A percentile compares a stretch with the other conserved stretches of the same genome.
phyloP scores from a whole-genome alignment of 495 filamentous ascomycete genomes.

The Penicillium cosmopolitanum region DNA sequence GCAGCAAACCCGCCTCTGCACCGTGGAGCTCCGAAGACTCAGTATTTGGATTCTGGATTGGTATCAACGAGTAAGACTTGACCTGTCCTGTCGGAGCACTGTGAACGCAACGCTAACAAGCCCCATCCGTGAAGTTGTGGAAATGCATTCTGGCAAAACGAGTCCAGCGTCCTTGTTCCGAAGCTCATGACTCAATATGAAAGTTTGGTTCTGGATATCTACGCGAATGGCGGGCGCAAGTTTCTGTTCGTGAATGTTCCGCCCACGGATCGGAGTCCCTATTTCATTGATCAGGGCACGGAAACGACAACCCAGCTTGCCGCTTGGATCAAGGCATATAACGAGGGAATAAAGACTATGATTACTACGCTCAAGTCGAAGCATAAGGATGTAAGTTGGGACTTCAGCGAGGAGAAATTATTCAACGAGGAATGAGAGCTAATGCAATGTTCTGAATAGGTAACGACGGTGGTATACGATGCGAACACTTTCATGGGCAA shows the following conservation, averaged over 20 bases:
- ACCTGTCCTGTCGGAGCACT: no score
- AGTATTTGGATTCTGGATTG: slow-evolving; percentile 74
- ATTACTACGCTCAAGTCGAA: slow-evolving; percentile 27
- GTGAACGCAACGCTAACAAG: no score
- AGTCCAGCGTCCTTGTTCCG: slow-evolving; percentile 48
- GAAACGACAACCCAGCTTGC: slow-evolving; percentile 28
- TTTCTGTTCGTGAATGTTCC: slow-evolving; percentile 80
- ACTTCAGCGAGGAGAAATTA: neutral
- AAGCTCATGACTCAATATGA: slow-evolving; percentile 63
- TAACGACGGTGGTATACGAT: slow-evolving; percentile 37
- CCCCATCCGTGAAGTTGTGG: slow-evolving; percentile 47
- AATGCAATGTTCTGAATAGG: slow-evolving; percentile 11
- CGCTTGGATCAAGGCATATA: slow-evolving; percentile 37
- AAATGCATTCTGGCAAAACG: slow-evolving; percentile 58
- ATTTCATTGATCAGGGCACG: slow-evolving; percentile 40
- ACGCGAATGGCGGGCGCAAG: slow-evolving; percentile 67
- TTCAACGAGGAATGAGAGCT: neutral
- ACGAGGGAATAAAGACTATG: slow-evolving; percentile 32
- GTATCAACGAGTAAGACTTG: slow-evolving; percentile 67
- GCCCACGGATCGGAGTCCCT: slow-evolving; percentile 67
- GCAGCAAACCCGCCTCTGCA: slow-evolving; percentile 40
- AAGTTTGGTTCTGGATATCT: slow-evolving; percentile 57
- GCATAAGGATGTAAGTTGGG: slow-evolving; percentile 30
- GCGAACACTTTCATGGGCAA: slow-evolving; percentile 47
- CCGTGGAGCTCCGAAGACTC: slow-evolving; percentile 64